Evolutionary conservation across 1,284 basidiomycete species (phyloP), one percentile per base, ranked within the genome.

Genomic region (Papiliotrema flavescens): DNA sequence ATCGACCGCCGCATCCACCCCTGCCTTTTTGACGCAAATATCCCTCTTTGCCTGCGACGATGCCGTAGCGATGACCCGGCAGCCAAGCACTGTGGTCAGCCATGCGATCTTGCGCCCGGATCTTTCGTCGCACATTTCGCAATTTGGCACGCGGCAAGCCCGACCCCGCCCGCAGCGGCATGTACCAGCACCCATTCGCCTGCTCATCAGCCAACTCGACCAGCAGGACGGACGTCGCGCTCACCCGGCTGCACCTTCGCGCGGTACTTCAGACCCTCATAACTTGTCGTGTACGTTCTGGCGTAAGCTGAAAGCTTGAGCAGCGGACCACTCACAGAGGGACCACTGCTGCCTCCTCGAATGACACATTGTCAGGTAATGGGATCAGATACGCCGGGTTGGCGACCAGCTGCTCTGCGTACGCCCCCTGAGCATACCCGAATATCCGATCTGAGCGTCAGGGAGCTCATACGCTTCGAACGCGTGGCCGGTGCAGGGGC

Each of bases 181-280:
- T 87, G 88, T 6, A 95, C 85, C 15, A 95, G 82, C 2, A 94
- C 84, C 84, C 88, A 92, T 77, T 96, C 91, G 24, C 86, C 89
- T 89, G 20, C 5, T 46, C 3, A 22, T 51, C 28, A 53, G 41
- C 22, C 42, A 43, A n/a, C 15, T n/a, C 9, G 11, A n/a, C 24
- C n/a, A 15, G 9, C 28, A 44, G 17, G 14, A 35, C 3, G 7
- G 35, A n/a, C 24, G 28, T 17, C 6, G 17, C 6, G 51, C 41
- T 40, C 43, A 85, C 89, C 89, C 55, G 83, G 71, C 69, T 89
- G 84, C 34, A 90, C 76, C 57, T 88, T 78, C 9, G 88, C 93
- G 51, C 91, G 80, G n/a, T 88, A 87, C 0, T 91, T 87, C 15
- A 97, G 79, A 0, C 85, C 91, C 67, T 93, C 90, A 64, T 94